Base-by-base conservation (phyloP, 805 yeast genomes). In the Spathaspora boniae region DNA sequence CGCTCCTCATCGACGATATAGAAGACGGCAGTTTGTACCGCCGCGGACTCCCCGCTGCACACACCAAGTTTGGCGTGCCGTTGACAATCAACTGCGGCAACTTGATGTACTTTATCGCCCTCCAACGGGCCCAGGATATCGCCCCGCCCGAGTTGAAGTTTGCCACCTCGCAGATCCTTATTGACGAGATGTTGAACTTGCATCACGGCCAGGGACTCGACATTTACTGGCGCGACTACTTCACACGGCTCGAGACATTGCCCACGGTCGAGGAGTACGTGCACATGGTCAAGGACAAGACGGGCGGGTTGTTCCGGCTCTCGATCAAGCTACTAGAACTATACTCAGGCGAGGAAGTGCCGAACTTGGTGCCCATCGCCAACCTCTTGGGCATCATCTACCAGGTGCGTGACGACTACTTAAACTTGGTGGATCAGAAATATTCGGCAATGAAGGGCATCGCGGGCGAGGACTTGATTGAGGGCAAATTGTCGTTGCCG, bases 141-240 rank as follows among this genome's bases (percentile, higher is more conserved):
- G 16, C 46, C 54, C 5, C n/a, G 6, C 31, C 33, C 9, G 8
- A 15, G 3, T 45, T 41, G 29, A 48, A 48, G 48, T 47, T 45
- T 33, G 65, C 57, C 11, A 58, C 65, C 3, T 44, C 56, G 48
- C 53, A 53, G 15, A 69, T 80, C 1, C 71, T 80, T 41, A 67
- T 76, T 41, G 84, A 84, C 33, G 96, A 89, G 48, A 68, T 89
- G 77, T 56, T 85, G 34, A 80, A 83, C 49, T 60, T 89, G 38
- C 97, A 89, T 54, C 70, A 83, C 31, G 98, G 98, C 5, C 98
- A 89, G 63, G 94, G 95, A 0, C 58, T 83, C 41, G 98, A 89
- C 48, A 70, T 89, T 15, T 82, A 80, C 56, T 89, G 97, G 96
- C 68, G 97, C 43, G 95, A 87, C 38, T 42, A 46, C 36, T 42